Evolutionary conservation across 2,329 filamentous ascomycete genomes (phyloP), one percentile per base, ranked within the genome.

Genomic region (Malbranchea cinnamomea): DNA sequence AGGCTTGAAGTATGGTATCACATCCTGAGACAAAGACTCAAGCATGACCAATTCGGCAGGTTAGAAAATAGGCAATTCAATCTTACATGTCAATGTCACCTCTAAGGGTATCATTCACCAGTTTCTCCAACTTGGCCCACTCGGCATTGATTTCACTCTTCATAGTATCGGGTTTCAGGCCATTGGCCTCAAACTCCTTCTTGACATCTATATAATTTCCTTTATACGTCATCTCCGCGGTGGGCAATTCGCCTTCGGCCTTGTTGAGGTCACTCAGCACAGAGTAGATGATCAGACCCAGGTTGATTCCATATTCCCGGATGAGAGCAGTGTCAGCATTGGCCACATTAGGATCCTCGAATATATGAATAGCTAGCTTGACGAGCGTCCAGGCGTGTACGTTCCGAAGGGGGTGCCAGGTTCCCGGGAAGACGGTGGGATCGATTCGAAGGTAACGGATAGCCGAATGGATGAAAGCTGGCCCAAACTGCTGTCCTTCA

Each of bases 331-430:
- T 30, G 27, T 46, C 41, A 6, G 34, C 29, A 4, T 30, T 23
- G 10, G 37, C 32, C n/a, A 35, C 33, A 26, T 44, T 37, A 13
- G 40, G 38, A 5, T 41, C 41, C 28, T 47, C 44, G 2, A 45
- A 48, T 9, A 48, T 30, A 22, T 41, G 41, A 8, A 48, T 48
- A 3, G 41, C 49, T 16, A 50, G 30, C 25, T 46, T 50, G 1
- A 46, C 49, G 7, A 59, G 35, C 8, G 45, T 38, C 46, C 49
- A 56, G 5, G 44, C 45, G 40, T 57, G 67, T 4, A 70, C 51
- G 2, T 71, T 59, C 1, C 69, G 60, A 5, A 71, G 53, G 0
- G 70, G 69, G 43, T 75, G 68, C 30, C 52, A 52, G 0, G 48
- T 40, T 21, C 60, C 47, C 5, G 59, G 55, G 35, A 65, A 69